Percentiles rank a stretch among this genome's conserved stretches.
Evolutionary conservation across 352 stramenopile genomes (phyloP).

Genomic region (Globisporangium spinosum): DNA sequence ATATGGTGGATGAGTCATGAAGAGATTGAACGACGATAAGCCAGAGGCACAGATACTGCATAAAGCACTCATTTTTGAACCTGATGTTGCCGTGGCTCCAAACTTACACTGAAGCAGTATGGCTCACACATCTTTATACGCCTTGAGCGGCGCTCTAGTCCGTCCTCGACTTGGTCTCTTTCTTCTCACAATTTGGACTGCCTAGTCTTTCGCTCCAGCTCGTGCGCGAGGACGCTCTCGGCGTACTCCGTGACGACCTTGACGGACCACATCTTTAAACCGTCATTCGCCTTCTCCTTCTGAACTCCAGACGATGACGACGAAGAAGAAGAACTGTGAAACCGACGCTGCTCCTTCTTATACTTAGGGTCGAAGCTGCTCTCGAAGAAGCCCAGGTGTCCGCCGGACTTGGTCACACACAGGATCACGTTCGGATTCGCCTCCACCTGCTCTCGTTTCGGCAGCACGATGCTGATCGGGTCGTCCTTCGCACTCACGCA

Average conservation of each 20-base stretch:
- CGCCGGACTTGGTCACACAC: slow-evolving; percentile 54
- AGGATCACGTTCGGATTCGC: slow-evolving; percentile 59
- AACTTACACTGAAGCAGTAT: no score
- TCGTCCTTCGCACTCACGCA: slow-evolving; percentile 65
- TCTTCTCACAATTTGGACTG: background rate
- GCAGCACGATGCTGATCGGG: slow-evolving; percentile 43
- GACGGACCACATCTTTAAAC: slow-evolving; percentile 41
- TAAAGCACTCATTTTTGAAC: background rate
- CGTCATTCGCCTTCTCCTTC: slow-evolving; percentile 6
- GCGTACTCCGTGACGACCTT: slow-evolving; percentile 51
- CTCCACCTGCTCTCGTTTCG: slow-evolving; percentile 25
- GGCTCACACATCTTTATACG: no score
- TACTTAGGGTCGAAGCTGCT: slow-evolving; percentile 10
- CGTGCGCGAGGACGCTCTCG: slow-evolving; percentile 35
- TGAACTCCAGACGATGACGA: background rate
- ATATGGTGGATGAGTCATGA: no score
- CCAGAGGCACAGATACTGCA: background rate
- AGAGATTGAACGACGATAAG: background rate
- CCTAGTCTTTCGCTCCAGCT: slow-evolving; percentile 15
- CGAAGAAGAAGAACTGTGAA: background rate
- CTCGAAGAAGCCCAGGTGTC: slow-evolving; percentile 72
- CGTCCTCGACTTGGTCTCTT: background rate
- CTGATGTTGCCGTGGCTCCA: background rate
- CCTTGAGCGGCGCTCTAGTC: no score
- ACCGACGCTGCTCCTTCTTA: background rate